Conservation (phyloP, 768 basidiomycete species). For the Boletellus ananiceps region DNA sequence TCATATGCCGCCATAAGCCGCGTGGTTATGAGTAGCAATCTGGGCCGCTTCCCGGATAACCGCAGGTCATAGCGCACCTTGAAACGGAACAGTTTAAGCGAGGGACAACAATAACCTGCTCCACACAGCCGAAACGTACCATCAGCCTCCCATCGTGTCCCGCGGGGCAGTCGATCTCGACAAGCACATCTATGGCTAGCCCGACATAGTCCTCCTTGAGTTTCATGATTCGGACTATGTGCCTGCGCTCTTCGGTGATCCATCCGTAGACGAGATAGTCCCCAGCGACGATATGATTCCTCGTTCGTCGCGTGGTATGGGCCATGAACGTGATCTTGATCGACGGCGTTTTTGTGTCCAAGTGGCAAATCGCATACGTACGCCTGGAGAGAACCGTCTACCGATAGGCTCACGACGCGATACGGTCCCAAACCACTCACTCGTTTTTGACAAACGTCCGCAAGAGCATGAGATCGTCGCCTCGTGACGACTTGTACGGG, state of each 20-base stretch:
- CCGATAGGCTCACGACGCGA: not conserved
- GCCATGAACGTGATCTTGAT: conserved; percentile 23
- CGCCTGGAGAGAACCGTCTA: conserved; percentile 2
- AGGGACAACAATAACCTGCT: not conserved
- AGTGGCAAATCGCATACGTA: conserved; percentile 25
- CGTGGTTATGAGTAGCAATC: conserved; percentile 22
- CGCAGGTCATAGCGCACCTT: conserved; percentile 30
- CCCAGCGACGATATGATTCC: conserved; percentile 23
- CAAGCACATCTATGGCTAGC: conserved; percentile 17
- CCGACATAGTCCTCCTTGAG: conserved; percentile 24
- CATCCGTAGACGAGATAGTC: conserved; percentile 28
- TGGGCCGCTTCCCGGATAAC: conserved; percentile 23
- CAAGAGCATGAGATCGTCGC: conserved; percentile 26
- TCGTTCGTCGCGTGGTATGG: conserved; percentile 21
- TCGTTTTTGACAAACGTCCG: conserved; percentile 25
- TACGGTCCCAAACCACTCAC: conserved; percentile 8
- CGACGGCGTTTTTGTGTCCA: conserved; percentile 25
- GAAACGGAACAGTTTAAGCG: not conserved
- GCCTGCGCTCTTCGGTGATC: conserved; percentile 27
- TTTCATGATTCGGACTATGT: conserved; percentile 29
- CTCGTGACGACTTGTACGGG: conserved; percentile 30
- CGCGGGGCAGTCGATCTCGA: conserved; percentile 27
- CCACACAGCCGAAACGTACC: conserved; percentile 6
- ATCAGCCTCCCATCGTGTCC: conserved; percentile 26
- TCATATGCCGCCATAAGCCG: conserved; percentile 29